Evolutionary conservation across 2,329 filamentous ascomycete genomes (phyloP).

Genomic region (Thelonectria rubi): DNA sequence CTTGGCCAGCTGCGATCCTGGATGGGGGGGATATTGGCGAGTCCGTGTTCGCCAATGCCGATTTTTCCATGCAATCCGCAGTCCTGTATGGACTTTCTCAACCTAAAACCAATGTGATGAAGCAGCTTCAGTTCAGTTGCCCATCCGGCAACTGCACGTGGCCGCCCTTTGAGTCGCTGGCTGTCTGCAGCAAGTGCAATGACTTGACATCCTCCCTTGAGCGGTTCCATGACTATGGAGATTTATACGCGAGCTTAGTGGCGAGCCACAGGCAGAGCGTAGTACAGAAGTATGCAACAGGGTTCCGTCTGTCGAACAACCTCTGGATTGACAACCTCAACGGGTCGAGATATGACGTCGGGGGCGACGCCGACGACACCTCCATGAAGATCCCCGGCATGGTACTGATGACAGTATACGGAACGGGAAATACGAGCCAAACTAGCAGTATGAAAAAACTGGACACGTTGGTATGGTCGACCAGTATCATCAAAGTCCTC

Average conservation of each 20-base stretch:
- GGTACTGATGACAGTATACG: conserved; percentile 20
- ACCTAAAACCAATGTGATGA: conserved; percentile 1
- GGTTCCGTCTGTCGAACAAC: neutral
- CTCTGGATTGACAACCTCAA: conserved; percentile 14
- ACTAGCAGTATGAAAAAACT: conserved; percentile 27
- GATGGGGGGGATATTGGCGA: neutral
- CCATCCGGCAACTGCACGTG: conserved; percentile 35
- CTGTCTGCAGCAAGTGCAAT: conserved; percentile 34
- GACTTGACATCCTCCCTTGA: conserved; percentile 29
- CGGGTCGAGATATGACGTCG: neutral
- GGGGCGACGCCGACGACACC: no score
- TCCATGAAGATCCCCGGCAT: neutral
- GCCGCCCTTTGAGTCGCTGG: conserved; percentile 33
- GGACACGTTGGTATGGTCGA: conserved; percentile 31
- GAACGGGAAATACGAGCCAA: conserved; percentile 25
- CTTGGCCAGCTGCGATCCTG: neutral
- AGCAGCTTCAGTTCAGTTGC: conserved; percentile 22
- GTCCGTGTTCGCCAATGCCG: neutral
- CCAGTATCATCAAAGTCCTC: conserved; percentile 12
- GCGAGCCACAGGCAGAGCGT: neutral
- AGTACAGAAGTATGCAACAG: neutral
- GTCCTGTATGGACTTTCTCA: conserved; percentile 25
- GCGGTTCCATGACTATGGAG: conserved; percentile 6
- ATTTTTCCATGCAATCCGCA: conserved; percentile 1
- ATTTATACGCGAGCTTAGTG: neutral